Base-by-base conservation (phyloP, 2,329 filamentous ascomycete genomes). In the Sordariomycetes sp. region DNA sequence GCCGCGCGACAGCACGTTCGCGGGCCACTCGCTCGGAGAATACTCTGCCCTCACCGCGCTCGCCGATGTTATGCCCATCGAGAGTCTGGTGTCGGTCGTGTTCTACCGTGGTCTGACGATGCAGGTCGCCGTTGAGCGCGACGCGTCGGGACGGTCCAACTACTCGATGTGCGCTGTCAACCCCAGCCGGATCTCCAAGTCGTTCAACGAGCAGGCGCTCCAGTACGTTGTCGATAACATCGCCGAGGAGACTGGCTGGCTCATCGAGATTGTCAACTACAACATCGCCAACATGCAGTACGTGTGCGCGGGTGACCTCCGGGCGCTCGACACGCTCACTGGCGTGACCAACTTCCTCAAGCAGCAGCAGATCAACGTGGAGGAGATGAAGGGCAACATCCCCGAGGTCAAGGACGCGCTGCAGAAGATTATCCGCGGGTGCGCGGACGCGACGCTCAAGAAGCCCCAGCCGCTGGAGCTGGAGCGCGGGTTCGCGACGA, bases 141-240 rank as follows among this genome's bases (percentile, higher is more conserved):
- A 99, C 70, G 91, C 86, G 59, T 78, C 83, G 62, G 94, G 94
- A 42, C 88, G 94, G 58, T 96, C 91, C 64, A 97, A 97, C 79
- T 99, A 99, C 79, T 91, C 89, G 61, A 99, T 99, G 94, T 96
- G 92, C 71, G 94, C 94, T 58, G 92, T 99, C 73, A 99, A 99
- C 77, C 94, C 94, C 39, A 96, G 90, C 77, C 86, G 94, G 62
- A 96, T 99, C 71, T 95, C 89, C 67, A 96, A 95, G 81, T 96
- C 90, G 1, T 99, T 99, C 81, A 96, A 95, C 74, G 94, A 99
- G 74, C 88, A 94, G 70, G 94, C 94, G 50, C 80, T 99, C 62
- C 91, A 96, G 69, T 99, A 96, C 68, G 90, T 99, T 42, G 92
- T 97, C 25, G 89, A 90, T 78, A 96, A 90, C 75, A 94, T 99